Percentiles rank a stretch among this genome's conserved stretches.
These are phyloP conservation scores for Pseudogymnoascus sp. DNA, from an alignment of 2,329 filamentous ascomycete species.

Conservation along the genomic window DNA sequence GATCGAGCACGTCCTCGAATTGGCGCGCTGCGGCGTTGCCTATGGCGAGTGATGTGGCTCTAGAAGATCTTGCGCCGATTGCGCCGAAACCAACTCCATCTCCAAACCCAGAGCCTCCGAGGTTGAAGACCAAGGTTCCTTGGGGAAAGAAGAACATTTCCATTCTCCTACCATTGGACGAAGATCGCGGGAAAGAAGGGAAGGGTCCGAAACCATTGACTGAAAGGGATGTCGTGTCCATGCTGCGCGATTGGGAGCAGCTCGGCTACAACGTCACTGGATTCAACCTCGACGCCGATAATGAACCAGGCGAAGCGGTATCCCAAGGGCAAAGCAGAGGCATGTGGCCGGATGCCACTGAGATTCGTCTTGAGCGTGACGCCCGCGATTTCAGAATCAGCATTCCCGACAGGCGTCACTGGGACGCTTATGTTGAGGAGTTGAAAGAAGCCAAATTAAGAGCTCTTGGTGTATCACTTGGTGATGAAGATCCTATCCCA, in stretches of 20 bases:
- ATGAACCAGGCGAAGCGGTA: slow-evolving; percentile 16
- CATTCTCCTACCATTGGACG: slow-evolving; percentile 61
- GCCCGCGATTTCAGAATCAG: slow-evolving; percentile 51
- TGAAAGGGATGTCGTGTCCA: slow-evolving; percentile 49
- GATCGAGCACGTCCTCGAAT: not conserved
- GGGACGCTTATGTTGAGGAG: slow-evolving; percentile 74
- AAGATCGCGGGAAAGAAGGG: slow-evolving; percentile 54
- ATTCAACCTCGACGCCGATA: slow-evolving; percentile 56
- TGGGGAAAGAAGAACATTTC: slow-evolving; percentile 72
- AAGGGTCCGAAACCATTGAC: slow-evolving; percentile 48
- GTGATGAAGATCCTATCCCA: slow-evolving; percentile 59
- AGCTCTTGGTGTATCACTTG: slow-evolving; percentile 78
- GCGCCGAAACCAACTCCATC: slow-evolving; percentile 16
- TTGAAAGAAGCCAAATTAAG: slow-evolving; percentile 87
- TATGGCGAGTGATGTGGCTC: slow-evolving; percentile 12
- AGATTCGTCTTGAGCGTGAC: slow-evolving; percentile 50
- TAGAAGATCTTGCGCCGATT: slow-evolving; percentile 13
- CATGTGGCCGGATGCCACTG: slow-evolving; percentile 58
- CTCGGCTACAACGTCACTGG: slow-evolving; percentile 62
- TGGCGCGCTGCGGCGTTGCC: slow-evolving; percentile 21
- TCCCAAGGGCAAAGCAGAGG: slow-evolving; percentile 51
- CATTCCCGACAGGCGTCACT: slow-evolving; percentile 50
- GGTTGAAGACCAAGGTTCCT: slow-evolving; percentile 61
- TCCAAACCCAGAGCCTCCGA: slow-evolving; percentile 41
- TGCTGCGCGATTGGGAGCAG: slow-evolving; percentile 60